Conservation (phyloP, 106 monocot species). For the Gastrodia elata region DNA sequence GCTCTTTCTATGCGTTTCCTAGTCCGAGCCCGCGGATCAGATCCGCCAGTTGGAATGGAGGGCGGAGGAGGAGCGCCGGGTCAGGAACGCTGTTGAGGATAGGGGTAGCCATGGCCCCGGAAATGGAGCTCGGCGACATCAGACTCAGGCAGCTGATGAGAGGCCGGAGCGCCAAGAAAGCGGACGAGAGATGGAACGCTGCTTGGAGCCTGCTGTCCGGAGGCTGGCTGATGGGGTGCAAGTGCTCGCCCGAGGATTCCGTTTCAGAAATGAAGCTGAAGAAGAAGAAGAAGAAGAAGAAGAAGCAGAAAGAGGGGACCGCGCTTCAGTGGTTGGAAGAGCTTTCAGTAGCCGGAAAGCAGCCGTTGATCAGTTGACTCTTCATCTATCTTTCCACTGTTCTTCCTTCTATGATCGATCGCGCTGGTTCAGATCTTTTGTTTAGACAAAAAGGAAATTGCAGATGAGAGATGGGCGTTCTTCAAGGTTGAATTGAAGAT, state of each 20-base stretch:
- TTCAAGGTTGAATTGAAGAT: not conserved
- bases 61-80: constrained; percentile 18
- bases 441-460: not conserved
- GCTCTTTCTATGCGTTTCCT: constrained; percentile 41
- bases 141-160: not conserved
- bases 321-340: constrained; percentile 57
- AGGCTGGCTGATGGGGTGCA: constrained; percentile 30
- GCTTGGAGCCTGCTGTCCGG: constrained; percentile 14
- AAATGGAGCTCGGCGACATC: constrained; percentile 23
- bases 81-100: constrained; percentile 30
- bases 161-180: not conserved
- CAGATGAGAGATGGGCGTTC: not conserved
- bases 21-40: constrained; percentile 52
- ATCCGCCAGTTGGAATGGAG: not conserved
- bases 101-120: constrained; percentile 40
- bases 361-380: not conserved
- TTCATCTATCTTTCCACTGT: not conserved
- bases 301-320: constrained; percentile 15
- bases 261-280: constrained; percentile 5
- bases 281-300: constrained; percentile 8
- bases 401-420: not conserved
- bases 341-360: constrained; percentile 29
- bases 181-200: constrained; percentile 8
- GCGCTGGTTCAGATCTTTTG: not conserved
- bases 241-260: constrained; percentile 27